Evolutionary conservation across 164 flowering plant genomes (phyloP).

Genomic region (Houttuynia cordata): DNA sequence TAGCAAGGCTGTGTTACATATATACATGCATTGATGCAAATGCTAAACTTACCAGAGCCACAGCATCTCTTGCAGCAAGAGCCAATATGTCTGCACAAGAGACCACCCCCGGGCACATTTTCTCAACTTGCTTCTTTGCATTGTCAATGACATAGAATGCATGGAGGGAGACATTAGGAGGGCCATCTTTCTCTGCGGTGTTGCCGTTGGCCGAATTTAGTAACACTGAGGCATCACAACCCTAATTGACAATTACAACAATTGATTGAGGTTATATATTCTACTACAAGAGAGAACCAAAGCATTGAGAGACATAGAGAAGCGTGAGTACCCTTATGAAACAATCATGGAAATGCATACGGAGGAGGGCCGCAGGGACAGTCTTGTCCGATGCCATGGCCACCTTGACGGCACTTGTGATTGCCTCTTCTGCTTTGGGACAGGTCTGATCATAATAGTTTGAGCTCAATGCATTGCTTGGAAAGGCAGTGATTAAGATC

Average conservation of each 20-base stretch:
- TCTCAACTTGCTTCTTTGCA: constrained; percentile 59
- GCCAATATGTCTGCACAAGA: constrained; percentile 91
- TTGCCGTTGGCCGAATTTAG: constrained; percentile 35
- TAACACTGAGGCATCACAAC: constrained; percentile 71
- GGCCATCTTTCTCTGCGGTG: constrained; percentile 74
- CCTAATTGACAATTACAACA: constrained; percentile 24
- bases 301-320: neutral
- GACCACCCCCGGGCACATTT: constrained; percentile 71
- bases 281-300: neutral
- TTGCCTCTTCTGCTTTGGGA: constrained; percentile 40
- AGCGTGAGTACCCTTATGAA: constrained; percentile 61
- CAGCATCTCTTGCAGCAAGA: constrained; percentile 77
- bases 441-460: constrained; percentile 64
- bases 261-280: neutral
- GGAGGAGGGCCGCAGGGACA: constrained; percentile 67
- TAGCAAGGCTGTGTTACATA: neutral
- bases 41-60: constrained; percentile 38
- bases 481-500: constrained; percentile 8
- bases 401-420: constrained; percentile 35
- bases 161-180: constrained; percentile 71
- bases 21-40: neutral
- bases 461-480: constrained; percentile 28
- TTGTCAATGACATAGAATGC: constrained; percentile 71
- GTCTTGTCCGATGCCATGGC: constrained; percentile 44
- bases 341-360: constrained; percentile 93